A percentile compares a stretch with the other conserved stretches of the same genome.
phyloP scores from a whole-genome alignment of 495 filamentous ascomycete genomes.

The Hypoxylon intermedium region DNA sequence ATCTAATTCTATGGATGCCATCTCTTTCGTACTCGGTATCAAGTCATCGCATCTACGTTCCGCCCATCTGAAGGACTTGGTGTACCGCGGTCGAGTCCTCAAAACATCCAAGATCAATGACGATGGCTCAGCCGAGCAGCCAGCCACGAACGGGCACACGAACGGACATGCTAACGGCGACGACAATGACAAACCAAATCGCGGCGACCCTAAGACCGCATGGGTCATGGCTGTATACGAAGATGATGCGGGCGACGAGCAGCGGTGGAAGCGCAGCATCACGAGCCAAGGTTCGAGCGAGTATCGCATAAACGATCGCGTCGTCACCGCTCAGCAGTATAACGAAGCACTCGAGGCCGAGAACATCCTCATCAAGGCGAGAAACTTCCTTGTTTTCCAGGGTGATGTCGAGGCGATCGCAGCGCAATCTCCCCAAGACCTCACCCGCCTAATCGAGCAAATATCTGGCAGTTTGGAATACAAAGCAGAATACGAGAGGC shows the following conservation, averaged over 20 bases:
- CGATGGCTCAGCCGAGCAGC: constrained; percentile 74
- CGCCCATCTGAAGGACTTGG: constrained; percentile 89
- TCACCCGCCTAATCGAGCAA: constrained; percentile 96
- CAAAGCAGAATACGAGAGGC: constrained; percentile 90
- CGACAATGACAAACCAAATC: constrained; percentile 63
- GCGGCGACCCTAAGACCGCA: constrained; percentile 82
- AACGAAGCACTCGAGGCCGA: constrained; percentile 91
- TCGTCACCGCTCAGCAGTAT: constrained; percentile 89
- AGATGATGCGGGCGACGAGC: constrained; percentile 94
- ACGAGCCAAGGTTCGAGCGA: constrained; percentile 88
- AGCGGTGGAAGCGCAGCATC: constrained; percentile 94
- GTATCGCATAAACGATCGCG: constrained; percentile 92
- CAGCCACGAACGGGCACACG: constrained; percentile 61
- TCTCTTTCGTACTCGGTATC: constrained; percentile 98
- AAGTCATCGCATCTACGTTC: constrained; percentile 97
- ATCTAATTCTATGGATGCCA: constrained; percentile 99
- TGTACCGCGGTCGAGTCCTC: constrained; percentile 94
- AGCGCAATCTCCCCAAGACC: constrained; percentile 86
- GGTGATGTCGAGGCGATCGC: constrained; percentile 99
- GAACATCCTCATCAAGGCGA: constrained; percentile 96
- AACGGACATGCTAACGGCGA: constrained; percentile 62
- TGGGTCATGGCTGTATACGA: constrained; percentile 99
- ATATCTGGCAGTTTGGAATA: constrained; percentile 96
- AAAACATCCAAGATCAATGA: constrained; percentile 89
- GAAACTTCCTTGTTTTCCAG: constrained; percentile 98